phyloP scores from a whole-genome alignment of 768 basidiomycete genomes.

The Trametes cingulata region DNA sequence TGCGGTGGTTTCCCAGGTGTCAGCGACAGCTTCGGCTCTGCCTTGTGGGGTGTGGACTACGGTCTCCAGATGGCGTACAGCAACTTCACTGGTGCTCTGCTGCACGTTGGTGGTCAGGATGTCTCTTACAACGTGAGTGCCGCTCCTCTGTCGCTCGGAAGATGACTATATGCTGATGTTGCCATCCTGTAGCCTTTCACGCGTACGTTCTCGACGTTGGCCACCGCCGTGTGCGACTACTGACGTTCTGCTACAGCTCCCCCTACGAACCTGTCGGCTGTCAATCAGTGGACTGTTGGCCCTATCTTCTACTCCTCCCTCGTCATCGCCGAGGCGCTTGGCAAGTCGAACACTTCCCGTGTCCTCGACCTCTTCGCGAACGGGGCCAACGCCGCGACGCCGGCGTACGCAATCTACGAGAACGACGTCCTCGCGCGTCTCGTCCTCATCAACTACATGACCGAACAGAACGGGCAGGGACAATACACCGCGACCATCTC shows the following conservation, averaged over 20 bases:
- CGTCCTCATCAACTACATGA: slow-evolving; percentile 49
- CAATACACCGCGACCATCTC: slow-evolving; percentile 39
- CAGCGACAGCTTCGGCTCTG: slow-evolving; percentile 49
- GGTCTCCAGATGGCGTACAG: slow-evolving; percentile 49
- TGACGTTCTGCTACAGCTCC: slow-evolving; percentile 35
- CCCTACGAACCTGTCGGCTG: slow-evolving; percentile 41
- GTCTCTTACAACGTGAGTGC: slow-evolving; percentile 53
- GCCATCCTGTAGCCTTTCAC: slow-evolving; percentile 45
- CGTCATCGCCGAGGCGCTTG: slow-evolving; percentile 47
- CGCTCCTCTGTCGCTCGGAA: slow-evolving; percentile 13
- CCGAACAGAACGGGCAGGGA: slow-evolving; percentile 42
- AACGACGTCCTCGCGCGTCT: slow-evolving; percentile 42
- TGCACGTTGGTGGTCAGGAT: slow-evolving; percentile 50
- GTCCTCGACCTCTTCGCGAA: slow-evolving; percentile 42
- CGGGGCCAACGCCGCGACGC: slow-evolving; percentile 37
- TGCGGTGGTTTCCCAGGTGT: slow-evolving; percentile 56
- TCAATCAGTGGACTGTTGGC: slow-evolving; percentile 46
- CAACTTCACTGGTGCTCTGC: slow-evolving; percentile 48
- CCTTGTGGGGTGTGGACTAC: slow-evolving; percentile 53
- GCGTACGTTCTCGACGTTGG: slow-evolving; percentile 28
- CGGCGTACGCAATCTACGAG: slow-evolving; percentile 52
- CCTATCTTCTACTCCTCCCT: slow-evolving; percentile 50
- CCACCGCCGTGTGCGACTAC: neutral
- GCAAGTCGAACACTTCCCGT: slow-evolving; percentile 41
- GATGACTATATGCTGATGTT: neutral